Percentiles rank a stretch among this genome's conserved stretches.
Evolutionary conservation across 2,329 filamentous ascomycete species (phyloP).

Genomic region (Fusarium circinatum): DNA sequence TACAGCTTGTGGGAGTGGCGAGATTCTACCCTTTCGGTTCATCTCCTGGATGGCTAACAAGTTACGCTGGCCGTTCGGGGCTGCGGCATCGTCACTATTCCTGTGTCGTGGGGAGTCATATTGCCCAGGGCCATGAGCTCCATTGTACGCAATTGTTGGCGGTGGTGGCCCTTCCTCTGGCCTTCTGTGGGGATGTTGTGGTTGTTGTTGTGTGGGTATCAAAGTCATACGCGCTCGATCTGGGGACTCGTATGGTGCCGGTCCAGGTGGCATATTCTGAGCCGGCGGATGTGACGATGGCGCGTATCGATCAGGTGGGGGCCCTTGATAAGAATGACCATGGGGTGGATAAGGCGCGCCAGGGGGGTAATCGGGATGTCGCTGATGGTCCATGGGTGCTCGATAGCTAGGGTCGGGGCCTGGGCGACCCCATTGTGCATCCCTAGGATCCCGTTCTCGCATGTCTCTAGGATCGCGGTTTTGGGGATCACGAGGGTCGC

Average conservation of each 20-base stretch:
- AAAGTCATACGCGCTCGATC: slow-evolving; percentile 59
- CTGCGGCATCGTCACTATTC: slow-evolving; percentile 62
- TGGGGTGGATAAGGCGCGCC: slow-evolving; percentile 52
- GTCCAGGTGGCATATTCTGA: slow-evolving; percentile 39
- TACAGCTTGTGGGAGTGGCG: slow-evolving; percentile 90
- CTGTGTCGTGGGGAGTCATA: slow-evolving; percentile 54
- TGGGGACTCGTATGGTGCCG: slow-evolving; percentile 59
- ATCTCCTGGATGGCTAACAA: slow-evolving; percentile 84
- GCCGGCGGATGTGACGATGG: slow-evolving; percentile 50
- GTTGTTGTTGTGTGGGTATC: slow-evolving; percentile 50
- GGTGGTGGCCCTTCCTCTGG: slow-evolving; percentile 62
- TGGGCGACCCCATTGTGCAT: slow-evolving; percentile 50
- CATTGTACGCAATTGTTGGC: slow-evolving; percentile 61
- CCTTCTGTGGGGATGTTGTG: slow-evolving; percentile 54
- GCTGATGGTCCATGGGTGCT: slow-evolving; percentile 54
- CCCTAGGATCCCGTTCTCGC: slow-evolving; percentile 49
- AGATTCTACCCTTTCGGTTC: slow-evolving; percentile 84
- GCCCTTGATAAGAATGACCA: slow-evolving; percentile 44
- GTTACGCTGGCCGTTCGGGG: slow-evolving; percentile 66
- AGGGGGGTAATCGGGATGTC: slow-evolving; percentile 61
- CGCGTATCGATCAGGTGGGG: slow-evolving; percentile 49
- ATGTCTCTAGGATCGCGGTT: slow-evolving; percentile 51
- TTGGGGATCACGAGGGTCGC: slow-evolving; percentile 54
- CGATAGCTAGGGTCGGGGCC: slow-evolving; percentile 49
- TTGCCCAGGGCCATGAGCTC: slow-evolving; percentile 53